Evolutionary conservation across 352 stramenopile genomes (phyloP).

Genomic region (Globisporangium paddicum): DNA sequence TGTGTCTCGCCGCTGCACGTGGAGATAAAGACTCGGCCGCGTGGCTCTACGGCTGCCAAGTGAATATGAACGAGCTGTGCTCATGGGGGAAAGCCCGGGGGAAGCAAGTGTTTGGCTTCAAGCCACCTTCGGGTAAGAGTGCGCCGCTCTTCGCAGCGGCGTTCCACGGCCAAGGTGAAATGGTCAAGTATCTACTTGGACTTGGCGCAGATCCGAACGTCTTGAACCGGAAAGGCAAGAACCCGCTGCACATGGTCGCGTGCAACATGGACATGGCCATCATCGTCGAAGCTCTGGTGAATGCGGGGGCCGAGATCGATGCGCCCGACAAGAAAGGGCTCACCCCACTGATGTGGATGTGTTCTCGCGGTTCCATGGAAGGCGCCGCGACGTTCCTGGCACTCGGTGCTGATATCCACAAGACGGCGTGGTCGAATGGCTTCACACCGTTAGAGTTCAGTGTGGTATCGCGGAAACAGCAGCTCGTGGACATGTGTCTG

Average conservation of each 20-base stretch:
- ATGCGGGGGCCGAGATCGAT: constrained; percentile 54
- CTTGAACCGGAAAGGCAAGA: constrained; percentile 50
- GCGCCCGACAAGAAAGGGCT: constrained; percentile 53
- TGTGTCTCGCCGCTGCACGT: constrained; percentile 62
- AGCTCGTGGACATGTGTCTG: constrained; percentile 66
- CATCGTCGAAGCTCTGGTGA: constrained; percentile 62
- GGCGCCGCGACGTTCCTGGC: constrained; percentile 61
- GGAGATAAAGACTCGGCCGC: constrained; percentile 63
- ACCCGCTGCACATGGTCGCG: constrained; percentile 62
- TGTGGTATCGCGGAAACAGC: constrained; percentile 27
- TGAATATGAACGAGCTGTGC: constrained; percentile 63
- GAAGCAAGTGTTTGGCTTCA: constrained; percentile 70
- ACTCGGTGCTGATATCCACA: constrained; percentile 58
- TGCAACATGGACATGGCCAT: constrained; percentile 45
- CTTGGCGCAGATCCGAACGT: constrained; percentile 49
- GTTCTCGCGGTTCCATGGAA: constrained; percentile 50
- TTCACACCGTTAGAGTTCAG: constrained; percentile 67
- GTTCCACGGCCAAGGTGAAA: constrained; percentile 44
- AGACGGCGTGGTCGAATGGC: constrained; percentile 70
- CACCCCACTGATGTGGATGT: constrained; percentile 83
- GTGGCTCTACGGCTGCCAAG: constrained; percentile 45
- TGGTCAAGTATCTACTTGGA: constrained; percentile 64
- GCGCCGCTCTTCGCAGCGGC: constrained; percentile 63
- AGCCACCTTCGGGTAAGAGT: constrained; percentile 44
- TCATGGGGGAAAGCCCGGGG: constrained; percentile 67